These are phyloP conservation scores for Pseudogymnoascus sp. DNA, from an alignment of 2,329 filamentous ascomycete species.

Conservation along the genomic window DNA sequence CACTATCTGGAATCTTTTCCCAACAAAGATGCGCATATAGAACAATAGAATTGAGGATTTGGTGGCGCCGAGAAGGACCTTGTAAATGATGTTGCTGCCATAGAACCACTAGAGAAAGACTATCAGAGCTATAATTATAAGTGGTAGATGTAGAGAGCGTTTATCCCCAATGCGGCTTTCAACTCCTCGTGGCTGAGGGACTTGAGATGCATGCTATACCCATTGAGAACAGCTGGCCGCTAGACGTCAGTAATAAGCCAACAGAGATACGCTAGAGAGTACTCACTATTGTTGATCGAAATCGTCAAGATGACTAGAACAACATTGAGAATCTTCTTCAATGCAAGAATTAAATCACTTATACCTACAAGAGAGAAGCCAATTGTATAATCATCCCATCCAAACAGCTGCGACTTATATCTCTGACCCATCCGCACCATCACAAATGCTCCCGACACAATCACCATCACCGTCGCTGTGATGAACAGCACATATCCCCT, in stretches of 20 bases:
- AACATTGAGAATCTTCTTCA: background rate
- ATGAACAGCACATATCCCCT: background rate
- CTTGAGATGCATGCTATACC: slow-evolving; percentile 36
- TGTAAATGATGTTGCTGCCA: slow-evolving; percentile 44
- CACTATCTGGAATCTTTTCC: slow-evolving; percentile 36
- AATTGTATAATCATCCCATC: background rate
- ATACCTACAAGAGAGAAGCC: background rate
- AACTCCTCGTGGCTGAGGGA: slow-evolving; percentile 31
- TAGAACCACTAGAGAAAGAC: slow-evolving; percentile 37
- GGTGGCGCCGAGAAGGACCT: slow-evolving; percentile 43
- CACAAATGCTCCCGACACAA: background rate
- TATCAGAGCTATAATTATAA: background rate
- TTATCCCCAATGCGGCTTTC: slow-evolving; percentile 30
- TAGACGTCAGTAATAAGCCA: background rate
- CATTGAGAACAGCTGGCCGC: slow-evolving; percentile 31
- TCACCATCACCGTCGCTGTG: background rate
- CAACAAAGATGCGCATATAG: slow-evolving; percentile 45
- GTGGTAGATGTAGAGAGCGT: slow-evolving; percentile 1
- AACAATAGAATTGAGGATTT: slow-evolving; percentile 45
- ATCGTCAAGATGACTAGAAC: background rate
- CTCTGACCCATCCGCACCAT: background rate
- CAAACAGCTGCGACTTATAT: background rate
- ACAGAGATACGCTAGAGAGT: background rate
- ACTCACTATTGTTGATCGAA: background rate
- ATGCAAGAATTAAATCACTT: background rate